Evolutionary conservation across 1,139 yeast species (phyloP).

Genomic region (Geotrichum reessii): DNA sequence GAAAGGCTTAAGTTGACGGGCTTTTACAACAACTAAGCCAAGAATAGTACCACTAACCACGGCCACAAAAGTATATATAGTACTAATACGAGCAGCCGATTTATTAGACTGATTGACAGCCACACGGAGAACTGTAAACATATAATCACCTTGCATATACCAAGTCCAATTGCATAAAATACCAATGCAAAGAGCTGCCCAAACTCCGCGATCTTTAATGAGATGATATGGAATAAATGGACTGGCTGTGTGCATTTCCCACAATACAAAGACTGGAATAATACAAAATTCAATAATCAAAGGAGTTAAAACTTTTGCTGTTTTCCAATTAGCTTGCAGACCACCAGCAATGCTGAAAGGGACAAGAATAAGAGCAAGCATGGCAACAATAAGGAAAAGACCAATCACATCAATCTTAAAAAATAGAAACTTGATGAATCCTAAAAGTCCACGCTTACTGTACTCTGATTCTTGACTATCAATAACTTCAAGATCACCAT

Average conservation of each 20-base stretch:
- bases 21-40: constrained; percentile 49
- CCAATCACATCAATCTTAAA: constrained; percentile 56
- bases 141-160: constrained; percentile 63
- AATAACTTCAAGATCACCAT: constrained; percentile 43
- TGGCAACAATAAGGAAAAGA: constrained; percentile 44
- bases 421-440: constrained; percentile 33
- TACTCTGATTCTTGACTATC: constrained; percentile 30
- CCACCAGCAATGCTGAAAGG: constrained; percentile 62
- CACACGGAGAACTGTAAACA: constrained; percentile 59
- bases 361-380: constrained; percentile 48
- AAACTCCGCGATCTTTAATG: constrained; percentile 61
- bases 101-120: constrained; percentile 54
- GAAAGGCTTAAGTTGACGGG: constrained; percentile 54
- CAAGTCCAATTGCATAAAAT: constrained; percentile 52
- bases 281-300: constrained; percentile 56
- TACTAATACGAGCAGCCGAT: constrained; percentile 62
- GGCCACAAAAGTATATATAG: constrained; percentile 59
- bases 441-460: constrained; percentile 28
- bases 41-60: constrained; percentile 56
- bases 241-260: constrained; percentile 51
- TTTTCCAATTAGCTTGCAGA: constrained; percentile 44
- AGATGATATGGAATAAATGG: constrained; percentile 58
- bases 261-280: constrained; percentile 48
- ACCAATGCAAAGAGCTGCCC: constrained; percentile 55
- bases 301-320: constrained; percentile 57